These are phyloP conservation scores for Waltergamsia citrina DNA, from an alignment of 2,329 filamentous ascomycete species.

Conservation along the genomic window DNA sequence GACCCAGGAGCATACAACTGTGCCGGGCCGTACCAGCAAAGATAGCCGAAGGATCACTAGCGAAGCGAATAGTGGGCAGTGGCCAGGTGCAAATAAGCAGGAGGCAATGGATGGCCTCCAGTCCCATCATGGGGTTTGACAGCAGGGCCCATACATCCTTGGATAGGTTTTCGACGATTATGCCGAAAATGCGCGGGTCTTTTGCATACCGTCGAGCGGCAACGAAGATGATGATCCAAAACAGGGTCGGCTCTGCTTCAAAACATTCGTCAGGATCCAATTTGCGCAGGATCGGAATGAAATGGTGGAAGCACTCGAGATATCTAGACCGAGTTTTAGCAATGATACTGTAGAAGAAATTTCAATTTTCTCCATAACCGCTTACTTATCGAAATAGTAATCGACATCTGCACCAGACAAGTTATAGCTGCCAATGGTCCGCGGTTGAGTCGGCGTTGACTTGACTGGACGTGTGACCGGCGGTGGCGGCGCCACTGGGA, in stretches of 20 bases:
- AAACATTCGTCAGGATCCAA: constrained; percentile 42
- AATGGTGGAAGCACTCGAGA: constrained; percentile 41
- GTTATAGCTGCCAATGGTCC: constrained; percentile 34
- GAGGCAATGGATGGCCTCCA: constrained; percentile 41
- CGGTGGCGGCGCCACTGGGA: background rate
- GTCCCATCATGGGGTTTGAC: constrained; percentile 28
- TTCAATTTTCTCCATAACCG: too few relatives aligned
- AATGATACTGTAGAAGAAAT: too few relatives aligned
- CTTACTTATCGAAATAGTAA: constrained; percentile 43
- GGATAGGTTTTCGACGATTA: constrained; percentile 35
- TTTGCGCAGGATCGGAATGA: constrained; percentile 39
- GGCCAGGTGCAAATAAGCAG: constrained; percentile 42
- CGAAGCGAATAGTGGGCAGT: constrained; percentile 38
- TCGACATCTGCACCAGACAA: constrained; percentile 44
- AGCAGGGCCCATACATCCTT: constrained; percentile 34
- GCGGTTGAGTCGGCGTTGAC: constrained; percentile 17
- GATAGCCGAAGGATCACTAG: constrained; percentile 38
- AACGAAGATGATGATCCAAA: constrained; percentile 45
- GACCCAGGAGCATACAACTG: constrained; percentile 35
- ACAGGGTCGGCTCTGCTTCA: constrained; percentile 35
- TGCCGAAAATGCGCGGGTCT: constrained; percentile 28
- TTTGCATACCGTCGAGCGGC: constrained; percentile 34
- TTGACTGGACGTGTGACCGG: constrained; percentile 1
- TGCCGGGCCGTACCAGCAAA: constrained; percentile 37
- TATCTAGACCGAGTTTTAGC: constrained; percentile 23